A percentile compares a stretch with the other conserved stretches of the same genome.
Conservation (phyloP, 352 stramenopile species). For the Phytophthora pseudosyringae region DNA sequence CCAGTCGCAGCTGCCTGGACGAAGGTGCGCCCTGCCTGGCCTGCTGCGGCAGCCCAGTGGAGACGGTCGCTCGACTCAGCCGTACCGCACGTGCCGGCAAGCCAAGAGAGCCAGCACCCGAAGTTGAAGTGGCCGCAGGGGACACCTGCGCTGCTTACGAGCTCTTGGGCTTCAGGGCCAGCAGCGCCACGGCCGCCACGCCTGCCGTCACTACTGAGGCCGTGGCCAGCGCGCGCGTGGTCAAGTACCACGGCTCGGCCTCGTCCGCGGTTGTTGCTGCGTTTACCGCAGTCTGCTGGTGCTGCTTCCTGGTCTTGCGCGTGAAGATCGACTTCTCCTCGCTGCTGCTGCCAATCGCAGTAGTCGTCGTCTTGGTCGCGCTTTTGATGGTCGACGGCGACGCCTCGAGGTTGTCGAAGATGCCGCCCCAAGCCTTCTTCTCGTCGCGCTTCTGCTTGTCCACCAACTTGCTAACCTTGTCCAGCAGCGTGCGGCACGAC, state of each 20-base stretch:
- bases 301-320: conserved; percentile 62
- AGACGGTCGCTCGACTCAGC: conserved; percentile 21
- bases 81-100: conserved; percentile 10
- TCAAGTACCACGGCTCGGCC: conserved; percentile 67
- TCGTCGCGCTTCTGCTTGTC: conserved; percentile 81
- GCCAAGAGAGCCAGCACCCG: conserved; percentile 26
- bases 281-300: conserved; percentile 16
- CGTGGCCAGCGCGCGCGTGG: conserved; percentile 58
- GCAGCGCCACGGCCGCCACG: conserved; percentile 63
- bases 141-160: conserved; percentile 33
- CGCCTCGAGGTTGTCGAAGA: conserved; percentile 65
- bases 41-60: conserved; percentile 14
- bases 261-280: conserved; percentile 7
- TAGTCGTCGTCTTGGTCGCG: conserved; percentile 20
- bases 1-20: conserved; percentile 31
- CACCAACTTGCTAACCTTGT: conserved; percentile 73
- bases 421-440: conserved; percentile 82
- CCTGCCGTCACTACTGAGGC: conserved; percentile 76
- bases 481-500: conserved; percentile 75
- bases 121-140: conserved; percentile 27
- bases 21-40: conserved; percentile 3
- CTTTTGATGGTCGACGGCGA: conserved; percentile 34
- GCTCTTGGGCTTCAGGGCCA: conserved; percentile 69
- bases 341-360: conserved; percentile 22
- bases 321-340: conserved; percentile 75